Evolutionary conservation across 2,329 filamentous ascomycete genomes (phyloP).

Genomic region (Arthrobotrys iridis): DNA sequence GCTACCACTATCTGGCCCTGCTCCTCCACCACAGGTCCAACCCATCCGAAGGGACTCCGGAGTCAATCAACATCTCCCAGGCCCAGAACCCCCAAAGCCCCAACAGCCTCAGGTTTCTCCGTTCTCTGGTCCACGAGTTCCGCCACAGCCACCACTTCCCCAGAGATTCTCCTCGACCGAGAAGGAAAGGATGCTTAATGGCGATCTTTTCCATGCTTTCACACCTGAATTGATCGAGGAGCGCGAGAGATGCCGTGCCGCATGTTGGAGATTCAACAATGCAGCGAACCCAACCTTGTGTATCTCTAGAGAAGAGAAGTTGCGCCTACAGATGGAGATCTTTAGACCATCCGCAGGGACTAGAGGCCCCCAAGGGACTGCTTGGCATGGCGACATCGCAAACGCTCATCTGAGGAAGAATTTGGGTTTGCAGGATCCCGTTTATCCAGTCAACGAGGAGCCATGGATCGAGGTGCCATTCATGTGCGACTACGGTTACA

Average conservation of each 20-base stretch:
- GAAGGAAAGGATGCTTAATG: conserved; percentile 88
- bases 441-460: conserved; percentile 52
- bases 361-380: conserved; percentile 45
- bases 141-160: conserved; percentile 63
- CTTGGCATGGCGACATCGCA: conserved; percentile 44
- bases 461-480: conserved; percentile 81
- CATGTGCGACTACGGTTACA: conserved; percentile 93
- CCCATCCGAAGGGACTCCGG: conserved; percentile 35
- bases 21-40: conserved; percentile 57
- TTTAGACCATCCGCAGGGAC: conserved; percentile 56
- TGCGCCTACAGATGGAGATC: conserved; percentile 76
- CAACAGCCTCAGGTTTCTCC: conserved; percentile 65
- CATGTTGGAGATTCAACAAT: conserved; percentile 87
- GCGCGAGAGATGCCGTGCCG: conserved; percentile 82
- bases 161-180: conserved; percentile 69
- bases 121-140: conserved; percentile 70
- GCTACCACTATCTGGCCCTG: conserved; percentile 53
- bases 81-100: conserved; percentile 59
- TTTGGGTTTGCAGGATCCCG: conserved; percentile 43
- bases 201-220: conserved; percentile 81
- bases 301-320: conserved; percentile 74
- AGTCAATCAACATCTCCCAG: conserved; percentile 58
- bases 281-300: conserved; percentile 76
- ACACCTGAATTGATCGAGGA: conserved; percentile 81
- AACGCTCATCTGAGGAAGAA: conserved; percentile 48